Evolutionary conservation across 805 yeast genomes (phyloP), one percentile per base, ranked within the genome.

Genomic region (Millerozyma acaciae): DNA sequence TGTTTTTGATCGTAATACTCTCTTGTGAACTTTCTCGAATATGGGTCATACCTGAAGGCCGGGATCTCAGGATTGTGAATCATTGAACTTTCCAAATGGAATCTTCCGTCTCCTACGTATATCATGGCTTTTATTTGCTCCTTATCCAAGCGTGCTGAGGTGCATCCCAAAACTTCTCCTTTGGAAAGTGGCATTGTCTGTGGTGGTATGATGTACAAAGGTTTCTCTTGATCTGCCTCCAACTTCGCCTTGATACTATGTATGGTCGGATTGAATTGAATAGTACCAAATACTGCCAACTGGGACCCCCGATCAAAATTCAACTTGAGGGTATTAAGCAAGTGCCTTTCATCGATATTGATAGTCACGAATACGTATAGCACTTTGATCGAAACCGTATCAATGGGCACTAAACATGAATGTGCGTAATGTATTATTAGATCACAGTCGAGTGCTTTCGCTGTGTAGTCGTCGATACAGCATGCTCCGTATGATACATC

Each of bases 401-500:
- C 97, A 18, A 93, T 84, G 2, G 98, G 98, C 1, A 93, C 97
- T 28, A 93, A 68, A 60, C 98, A 93, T 6, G 96, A 87, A 56
- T 93, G 98, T 2, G 98, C 98, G 59, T 93, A 93, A 60, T 93
- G 98, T 9, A 90, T 87, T 39, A 93, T 79, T 50, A 89, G 83
- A 53, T 93, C 98, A 61, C 98, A 93, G 30, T 84, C 96, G 17
- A 93, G 60, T 0, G 97, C 79, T 42, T 89, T 69, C 2, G 98
- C 98, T 0, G 98, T 89, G 53, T 71, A 93, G 53, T 93, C 98
- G 55, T 93, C 98, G 28, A 93, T 88, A 61, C 98, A 93, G 55
- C 98, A 93, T 0, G 98, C 98, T 26, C 98, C 98, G 51, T 93
- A 93, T 0, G 97, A 86, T 0, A 93, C 98, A 57, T 93, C 98